Conservation (phyloP, 2,329 filamentous ascomycete genomes). For the Aspergillus uvarum region DNA sequence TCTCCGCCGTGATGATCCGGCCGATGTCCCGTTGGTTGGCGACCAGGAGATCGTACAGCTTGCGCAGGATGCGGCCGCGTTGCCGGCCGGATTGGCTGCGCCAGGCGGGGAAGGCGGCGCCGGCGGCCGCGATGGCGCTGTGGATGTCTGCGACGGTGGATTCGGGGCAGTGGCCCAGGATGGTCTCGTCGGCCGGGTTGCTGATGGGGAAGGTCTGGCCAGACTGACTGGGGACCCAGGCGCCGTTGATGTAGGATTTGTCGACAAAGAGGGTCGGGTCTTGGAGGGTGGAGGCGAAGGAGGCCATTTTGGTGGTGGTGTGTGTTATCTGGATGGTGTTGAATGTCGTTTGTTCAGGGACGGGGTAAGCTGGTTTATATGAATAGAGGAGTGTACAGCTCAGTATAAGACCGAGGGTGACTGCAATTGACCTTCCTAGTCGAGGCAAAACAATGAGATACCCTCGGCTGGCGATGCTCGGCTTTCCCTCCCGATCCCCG, state of each 20-base stretch:
- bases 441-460: no score
- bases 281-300: background rate
- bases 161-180: constrained; percentile 76
- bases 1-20: constrained; percentile 63
- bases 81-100: constrained; percentile 58
- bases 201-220: constrained; percentile 84
- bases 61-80: constrained; percentile 57
- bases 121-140: constrained; percentile 74
- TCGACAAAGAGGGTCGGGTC: background rate
- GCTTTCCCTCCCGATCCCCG: no score
- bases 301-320: background rate
- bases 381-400: no score
- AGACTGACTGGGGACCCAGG: constrained; percentile 79
- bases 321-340: no score
- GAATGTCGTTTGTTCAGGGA: no score
- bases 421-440: no score
- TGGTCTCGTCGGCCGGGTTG: constrained; percentile 73
- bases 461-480: no score
- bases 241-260: constrained; percentile 73
- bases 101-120: constrained; percentile 62
- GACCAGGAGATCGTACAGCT: constrained; percentile 62
- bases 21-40: constrained; percentile 63
- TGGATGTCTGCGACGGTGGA: constrained; percentile 73
- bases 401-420: no score
- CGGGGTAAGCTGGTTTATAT: no score